These are phyloP conservation scores for Biscutella auriculata DNA, from an alignment of 441 rosid genomes.

Conservation along the genomic window DNA sequence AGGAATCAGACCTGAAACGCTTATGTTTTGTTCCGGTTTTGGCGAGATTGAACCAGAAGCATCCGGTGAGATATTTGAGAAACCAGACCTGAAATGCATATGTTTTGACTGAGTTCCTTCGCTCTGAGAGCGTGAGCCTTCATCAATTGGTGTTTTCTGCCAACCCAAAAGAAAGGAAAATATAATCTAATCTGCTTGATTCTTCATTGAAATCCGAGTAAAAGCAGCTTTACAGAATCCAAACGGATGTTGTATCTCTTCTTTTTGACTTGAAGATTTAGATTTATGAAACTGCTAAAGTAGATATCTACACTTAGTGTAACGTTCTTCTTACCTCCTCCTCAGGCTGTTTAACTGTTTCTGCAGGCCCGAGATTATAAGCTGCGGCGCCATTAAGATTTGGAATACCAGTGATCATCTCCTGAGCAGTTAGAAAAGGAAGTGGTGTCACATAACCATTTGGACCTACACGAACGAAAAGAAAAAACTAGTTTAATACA, in stretches of 20 bases:
- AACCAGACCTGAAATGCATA: slow-evolving; percentile 19
- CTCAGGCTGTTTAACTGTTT: not conserved
- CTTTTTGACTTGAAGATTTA: not conserved
- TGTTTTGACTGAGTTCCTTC: slow-evolving; percentile 29
- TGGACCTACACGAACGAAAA: slow-evolving; percentile 6
- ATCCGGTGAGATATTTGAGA: slow-evolving; percentile 29
- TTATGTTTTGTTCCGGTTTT: slow-evolving; percentile 36
- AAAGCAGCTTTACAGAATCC: not conserved
- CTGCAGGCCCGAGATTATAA: not conserved
- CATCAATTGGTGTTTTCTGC: slow-evolving; percentile 4
- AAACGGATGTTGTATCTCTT: not conserved
- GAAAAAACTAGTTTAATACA: not conserved
- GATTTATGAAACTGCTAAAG: not conserved
- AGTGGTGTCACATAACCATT: slow-evolving; percentile 24
- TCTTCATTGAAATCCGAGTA: not conserved
- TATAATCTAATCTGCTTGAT: not conserved
- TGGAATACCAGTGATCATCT: slow-evolving; percentile 23
- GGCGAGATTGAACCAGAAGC: slow-evolving; percentile 42
- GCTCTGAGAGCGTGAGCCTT: no score
- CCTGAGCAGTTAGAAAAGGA: slow-evolving; percentile 24
- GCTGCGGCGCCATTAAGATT: slow-evolving; percentile 7
- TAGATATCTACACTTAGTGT: not conserved
- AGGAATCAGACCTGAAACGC: slow-evolving; percentile 50
- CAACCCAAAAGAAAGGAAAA: slow-evolving; percentile 4
- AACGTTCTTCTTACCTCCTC: slow-evolving; percentile 12